phyloP scores from a whole-genome alignment of 805 yeast genomes.

The Metschnikowia dekortorum region DNA sequence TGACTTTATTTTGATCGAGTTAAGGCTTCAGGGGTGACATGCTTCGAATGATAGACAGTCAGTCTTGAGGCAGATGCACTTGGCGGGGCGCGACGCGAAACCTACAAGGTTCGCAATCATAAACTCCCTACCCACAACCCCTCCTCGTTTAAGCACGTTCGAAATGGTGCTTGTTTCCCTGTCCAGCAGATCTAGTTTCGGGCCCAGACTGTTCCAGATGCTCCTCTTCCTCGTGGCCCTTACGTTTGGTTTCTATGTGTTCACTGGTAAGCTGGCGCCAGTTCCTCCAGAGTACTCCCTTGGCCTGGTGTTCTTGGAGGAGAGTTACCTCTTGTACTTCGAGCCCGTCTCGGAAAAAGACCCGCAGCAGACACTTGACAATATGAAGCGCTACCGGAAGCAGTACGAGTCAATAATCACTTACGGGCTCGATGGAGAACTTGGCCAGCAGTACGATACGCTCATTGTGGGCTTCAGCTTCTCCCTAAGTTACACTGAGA shows the following conservation, averaged over 20 bases:
- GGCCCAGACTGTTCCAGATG: neutral
- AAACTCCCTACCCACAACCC: neutral
- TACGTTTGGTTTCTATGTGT: neutral
- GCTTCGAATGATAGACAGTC: no score
- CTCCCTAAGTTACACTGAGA: conserved; percentile 5
- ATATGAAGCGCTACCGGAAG: neutral
- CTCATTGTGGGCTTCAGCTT: conserved; percentile 10
- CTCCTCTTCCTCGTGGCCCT: neutral
- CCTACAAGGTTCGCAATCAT: neutral
- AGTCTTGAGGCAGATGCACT: no score
- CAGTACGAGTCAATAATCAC: conserved; percentile 3
- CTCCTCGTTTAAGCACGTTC: neutral
- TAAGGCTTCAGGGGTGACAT: no score
- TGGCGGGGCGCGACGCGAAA: no score
- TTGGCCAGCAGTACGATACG: conserved; percentile 11
- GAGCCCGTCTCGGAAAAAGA: neutral
- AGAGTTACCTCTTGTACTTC: neutral
- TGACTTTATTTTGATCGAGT: no score
- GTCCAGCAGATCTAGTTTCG: neutral
- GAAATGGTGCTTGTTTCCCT: neutral
- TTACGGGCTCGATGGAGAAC: conserved; percentile 6
- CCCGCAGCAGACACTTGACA: neutral
- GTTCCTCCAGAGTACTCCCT: neutral
- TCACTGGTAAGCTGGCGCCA: conserved; percentile 2
- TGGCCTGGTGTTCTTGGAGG: conserved; percentile 2